Base-by-base conservation (phyloP, 495 filamentous ascomycete genomes). In the Penicillium arizonense region DNA sequence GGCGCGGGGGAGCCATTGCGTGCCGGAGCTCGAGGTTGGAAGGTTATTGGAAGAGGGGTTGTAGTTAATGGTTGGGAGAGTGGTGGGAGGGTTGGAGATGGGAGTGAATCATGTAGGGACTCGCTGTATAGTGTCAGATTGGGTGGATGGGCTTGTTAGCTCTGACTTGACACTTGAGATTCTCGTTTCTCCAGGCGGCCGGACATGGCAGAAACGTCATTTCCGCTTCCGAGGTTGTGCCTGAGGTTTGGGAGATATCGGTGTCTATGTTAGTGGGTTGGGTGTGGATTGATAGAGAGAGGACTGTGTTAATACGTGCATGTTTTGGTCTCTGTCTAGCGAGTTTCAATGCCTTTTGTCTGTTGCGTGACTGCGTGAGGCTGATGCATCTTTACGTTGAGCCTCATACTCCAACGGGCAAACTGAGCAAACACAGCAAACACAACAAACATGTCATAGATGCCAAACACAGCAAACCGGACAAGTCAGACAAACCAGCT, bases 1-100 rank as follows among this genome's bases (percentile, higher is more conserved):
- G 73, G 45, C 74, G 74, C 66, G 74, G 74, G 66, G 74, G 74
- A 55, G 74, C 72, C 74, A 77, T 77, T 52, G 49, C 52, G 56
- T 26, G 28, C 28, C 28, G 24, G 26, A 45, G 41, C 37, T 49
- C 55, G 36, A 28, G 47, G 35, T n/a, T 44, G 23, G 44, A 35
- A 48, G 41, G 44, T 30, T 39, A 12, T 36, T 51, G 40, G 32
- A 42, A 12, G 40, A 33, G 49, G 38, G 23, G 34, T 8, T 13
- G 18, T 26, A 7, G n/a, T 52, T 56, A 58, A 62, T 55, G 58
- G 43, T 21, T 32, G 7, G 32, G 3, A 23, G n/a, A n/a, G 33
- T 16, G 6, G 35, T 50, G 24, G 30, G 21, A 38, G 30, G 39
- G 4, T 23, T 42, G 16, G 14, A n/a, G 6, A 10, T 35, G 14